Conservation (phyloP, 352 stramenopile species). For the Phytophthora sp. region DNA sequence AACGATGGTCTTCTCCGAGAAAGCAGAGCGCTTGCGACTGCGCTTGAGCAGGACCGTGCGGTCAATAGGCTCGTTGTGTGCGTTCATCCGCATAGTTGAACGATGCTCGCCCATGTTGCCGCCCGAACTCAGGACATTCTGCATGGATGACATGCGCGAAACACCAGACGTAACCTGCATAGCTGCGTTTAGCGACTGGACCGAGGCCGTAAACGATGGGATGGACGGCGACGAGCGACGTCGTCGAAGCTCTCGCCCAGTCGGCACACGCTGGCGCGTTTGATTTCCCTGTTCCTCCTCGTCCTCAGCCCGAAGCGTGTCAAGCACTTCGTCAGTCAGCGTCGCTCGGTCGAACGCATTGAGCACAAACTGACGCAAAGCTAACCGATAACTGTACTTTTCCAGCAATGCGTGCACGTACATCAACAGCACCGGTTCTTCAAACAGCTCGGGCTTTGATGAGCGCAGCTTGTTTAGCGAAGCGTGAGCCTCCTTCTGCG, state of each 20-base stretch:
- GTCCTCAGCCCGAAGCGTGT: slow-evolving; percentile 57
- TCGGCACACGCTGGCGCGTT: slow-evolving; percentile 51
- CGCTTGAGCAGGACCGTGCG: slow-evolving; percentile 81
- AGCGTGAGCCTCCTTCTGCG: slow-evolving; percentile 87
- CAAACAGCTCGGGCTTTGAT: slow-evolving; percentile 77
- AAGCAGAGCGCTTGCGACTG: slow-evolving; percentile 69
- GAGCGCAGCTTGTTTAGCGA: slow-evolving; percentile 84
- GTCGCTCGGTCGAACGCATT: slow-evolving; percentile 81
- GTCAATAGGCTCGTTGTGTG: slow-evolving; percentile 66
- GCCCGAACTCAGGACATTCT: slow-evolving; percentile 38
- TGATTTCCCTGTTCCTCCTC: slow-evolving; percentile 53
- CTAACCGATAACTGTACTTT: slow-evolving; percentile 87
- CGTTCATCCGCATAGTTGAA: slow-evolving; percentile 65
- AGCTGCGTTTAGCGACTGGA: slow-evolving; percentile 80
- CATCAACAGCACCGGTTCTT: slow-evolving; percentile 83
- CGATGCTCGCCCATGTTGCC: slow-evolving; percentile 46
- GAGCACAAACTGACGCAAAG: slow-evolving; percentile 85
- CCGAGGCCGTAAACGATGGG: slow-evolving; percentile 84
- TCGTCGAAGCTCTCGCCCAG: slow-evolving; percentile 56
- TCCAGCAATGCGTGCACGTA: slow-evolving; percentile 85
- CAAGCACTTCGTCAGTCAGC: slow-evolving; percentile 80
- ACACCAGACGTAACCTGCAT: slow-evolving; percentile 71
- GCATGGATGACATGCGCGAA: slow-evolving; percentile 56
- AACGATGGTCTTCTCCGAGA: slow-evolving; percentile 89
- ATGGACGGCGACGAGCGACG: slow-evolving; percentile 87